Evolutionary conservation across 148 eudicot species (phyloP).

Genomic region (Silene latifolia): DNA sequence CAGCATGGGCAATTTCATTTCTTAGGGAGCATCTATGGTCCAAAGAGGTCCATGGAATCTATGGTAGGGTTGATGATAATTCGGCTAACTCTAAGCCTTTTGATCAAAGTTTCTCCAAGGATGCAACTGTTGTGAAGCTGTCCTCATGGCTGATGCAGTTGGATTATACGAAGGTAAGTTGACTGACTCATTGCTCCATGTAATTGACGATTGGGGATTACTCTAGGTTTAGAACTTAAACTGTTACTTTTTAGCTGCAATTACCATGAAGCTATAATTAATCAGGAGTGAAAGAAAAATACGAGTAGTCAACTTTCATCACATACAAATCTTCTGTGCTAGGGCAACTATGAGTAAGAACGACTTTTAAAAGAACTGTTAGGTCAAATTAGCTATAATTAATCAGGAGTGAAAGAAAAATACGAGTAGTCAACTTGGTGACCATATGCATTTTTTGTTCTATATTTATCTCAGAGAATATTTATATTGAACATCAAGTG

Average conservation of each 20-base stretch:
- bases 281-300: not conserved
- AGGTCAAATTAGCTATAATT: too few relatives aligned
- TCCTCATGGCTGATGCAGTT: slow-evolving; percentile 74
- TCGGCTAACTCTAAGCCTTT: slow-evolving; percentile 27
- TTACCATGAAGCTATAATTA: not conserved
- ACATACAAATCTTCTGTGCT: too few relatives aligned
- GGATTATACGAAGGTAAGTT: slow-evolving; percentile 50
- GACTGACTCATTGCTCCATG: not conserved
- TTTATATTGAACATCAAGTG: too few relatives aligned
- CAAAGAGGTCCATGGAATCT: slow-evolving; percentile 33
- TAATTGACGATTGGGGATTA: not conserved
- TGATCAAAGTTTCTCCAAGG: slow-evolving; percentile 53
- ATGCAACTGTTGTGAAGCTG: slow-evolving; percentile 63
- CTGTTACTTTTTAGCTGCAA: not conserved
- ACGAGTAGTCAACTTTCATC: too few relatives aligned
- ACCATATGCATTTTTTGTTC: too few relatives aligned
- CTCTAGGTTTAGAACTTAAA: not conserved
- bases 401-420: too few relatives aligned
- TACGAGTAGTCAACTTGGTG: too few relatives aligned
- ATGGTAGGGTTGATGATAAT: slow-evolving; percentile 25
- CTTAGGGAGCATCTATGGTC: slow-evolving; percentile 54
- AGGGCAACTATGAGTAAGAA: too few relatives aligned
- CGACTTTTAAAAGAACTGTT: too few relatives aligned
- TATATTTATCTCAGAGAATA: too few relatives aligned
- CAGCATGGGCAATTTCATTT: slow-evolving; percentile 84